These are phyloP conservation scores for Trichoderma lentiforme DNA, from an alignment of 2,329 filamentous ascomycete genomes.

Conservation along the genomic window DNA sequence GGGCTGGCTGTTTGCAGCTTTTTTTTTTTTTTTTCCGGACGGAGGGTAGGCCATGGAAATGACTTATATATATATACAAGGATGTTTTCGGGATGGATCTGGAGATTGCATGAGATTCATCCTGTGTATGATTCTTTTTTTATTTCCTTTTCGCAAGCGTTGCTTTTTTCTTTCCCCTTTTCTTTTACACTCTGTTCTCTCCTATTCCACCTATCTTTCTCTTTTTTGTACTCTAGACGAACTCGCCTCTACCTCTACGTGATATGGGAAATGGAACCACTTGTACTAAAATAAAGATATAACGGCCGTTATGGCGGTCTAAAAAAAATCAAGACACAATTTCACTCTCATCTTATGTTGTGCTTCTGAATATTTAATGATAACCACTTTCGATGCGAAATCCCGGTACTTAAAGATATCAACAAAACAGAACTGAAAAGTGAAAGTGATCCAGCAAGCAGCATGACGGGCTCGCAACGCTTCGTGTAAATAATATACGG, in stretches of 20 bases:
- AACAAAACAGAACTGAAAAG: too few species aligned
- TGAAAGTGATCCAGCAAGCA: background rate
- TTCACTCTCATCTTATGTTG: background rate
- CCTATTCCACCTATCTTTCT: background rate
- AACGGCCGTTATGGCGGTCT: background rate
- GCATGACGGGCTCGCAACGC: background rate
- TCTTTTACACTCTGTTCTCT: background rate
- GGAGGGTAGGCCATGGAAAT: background rate
- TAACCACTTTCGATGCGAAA: background rate
- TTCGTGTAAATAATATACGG: background rate
- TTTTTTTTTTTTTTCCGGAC: background rate
- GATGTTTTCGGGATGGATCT: background rate
- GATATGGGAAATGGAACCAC: background rate
- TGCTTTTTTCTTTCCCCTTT: background rate
- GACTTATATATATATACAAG: background rate
- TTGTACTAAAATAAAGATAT: background rate
- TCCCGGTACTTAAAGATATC: background rate
- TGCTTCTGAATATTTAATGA: background rate
- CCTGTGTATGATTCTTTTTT: conserved; percentile 2
- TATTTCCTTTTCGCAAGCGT: background rate
- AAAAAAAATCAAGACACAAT: background rate
- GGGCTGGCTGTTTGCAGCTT: background rate
- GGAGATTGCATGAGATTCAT: background rate
- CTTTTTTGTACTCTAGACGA: conserved; percentile 15
- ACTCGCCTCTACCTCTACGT: conserved; percentile 15